These are phyloP conservation scores for Ulota crispa DNA, from an alignment of 225 moss, liverwort and hornwort species.

Conservation along the genomic window DNA sequence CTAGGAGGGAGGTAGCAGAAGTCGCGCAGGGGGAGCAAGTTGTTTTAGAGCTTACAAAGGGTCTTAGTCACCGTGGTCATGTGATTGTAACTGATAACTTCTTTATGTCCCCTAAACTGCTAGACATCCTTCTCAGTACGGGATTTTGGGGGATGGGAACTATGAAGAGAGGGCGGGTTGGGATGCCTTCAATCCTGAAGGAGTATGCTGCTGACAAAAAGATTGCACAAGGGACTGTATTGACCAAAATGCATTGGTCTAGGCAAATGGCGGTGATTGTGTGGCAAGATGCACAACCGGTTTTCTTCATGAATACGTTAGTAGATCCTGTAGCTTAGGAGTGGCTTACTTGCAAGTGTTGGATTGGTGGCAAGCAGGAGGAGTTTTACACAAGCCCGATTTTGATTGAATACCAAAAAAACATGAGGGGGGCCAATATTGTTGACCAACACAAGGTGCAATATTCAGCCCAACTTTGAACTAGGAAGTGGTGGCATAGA, in stretches of 20 bases:
- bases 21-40: no score
- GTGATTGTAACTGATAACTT: no score
- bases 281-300: not conserved
- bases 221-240: not conserved
- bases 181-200: no score
- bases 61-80: no score
- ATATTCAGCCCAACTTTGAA: not conserved
- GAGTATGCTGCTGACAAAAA: no score
- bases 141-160: no score
- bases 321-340: not conserved
- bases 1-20: not conserved
- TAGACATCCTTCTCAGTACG: no score
- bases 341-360: not conserved
- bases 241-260: not conserved
- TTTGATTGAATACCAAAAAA: not conserved
- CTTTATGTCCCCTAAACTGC: no score
- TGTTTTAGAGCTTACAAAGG: no score
- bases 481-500: not conserved
- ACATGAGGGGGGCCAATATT: no score
- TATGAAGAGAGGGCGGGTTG: no score
- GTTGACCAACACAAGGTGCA: not conserved
- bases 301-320: not conserved
- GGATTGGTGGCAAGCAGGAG: not conserved
- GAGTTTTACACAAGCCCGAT: not conserved
- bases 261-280: not conserved